Evolutionary conservation across 148 eudicot genomes (phyloP), one percentile per base, ranked within the genome.

Genomic region (Heliamphora exappendiculata): DNA sequence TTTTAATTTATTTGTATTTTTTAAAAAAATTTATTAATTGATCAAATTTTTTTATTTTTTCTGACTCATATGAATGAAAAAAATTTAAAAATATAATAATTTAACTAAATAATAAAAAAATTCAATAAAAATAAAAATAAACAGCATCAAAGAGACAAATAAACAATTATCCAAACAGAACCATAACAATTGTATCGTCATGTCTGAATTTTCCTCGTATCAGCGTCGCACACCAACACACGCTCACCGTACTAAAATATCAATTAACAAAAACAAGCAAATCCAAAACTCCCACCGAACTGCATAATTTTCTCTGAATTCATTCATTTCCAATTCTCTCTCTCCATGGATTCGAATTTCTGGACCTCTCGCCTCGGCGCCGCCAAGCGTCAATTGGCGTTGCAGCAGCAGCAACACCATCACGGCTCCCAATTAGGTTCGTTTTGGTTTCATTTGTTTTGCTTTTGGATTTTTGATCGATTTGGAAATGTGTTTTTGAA

Each of bases 361-460:
- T 93, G 98, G 98, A 86, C 92, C 78, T 71, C 96, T 26, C 96
- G 92, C 44, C 85, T 93, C 20, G 96, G 92, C 53, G 91, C 93
- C 29, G 93, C 96, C 13, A 93, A 93, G 75, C 86, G 92, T 8
- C 98, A 89, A 68, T 87, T 92, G 80, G 87, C 81, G 73, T 49
- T 84, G 75, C 91, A 78, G 6, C 85, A 81, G 73, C 84, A 81
- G 75, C 91, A 78, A 6, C 85, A 81, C 75, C 84, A 81, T 58
- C 74, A 57, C 53, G 81, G 74, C 62, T 85, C 93, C 60, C 93
- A 86, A 12, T 64, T 89, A 45, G 97, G 97, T 91, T 80, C 49
- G 83, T 80, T 16, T 73, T 17, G 41, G 16, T 59, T 26, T 44
- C 14, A 19, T 45, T 4, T 28, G 45, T 44, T 11, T n/a, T 53